Evolutionary conservation across 108 stramenopile species (phyloP), one percentile per base, ranked within the genome.

Genomic region (Pseudonitzschia multiseries): DNA sequence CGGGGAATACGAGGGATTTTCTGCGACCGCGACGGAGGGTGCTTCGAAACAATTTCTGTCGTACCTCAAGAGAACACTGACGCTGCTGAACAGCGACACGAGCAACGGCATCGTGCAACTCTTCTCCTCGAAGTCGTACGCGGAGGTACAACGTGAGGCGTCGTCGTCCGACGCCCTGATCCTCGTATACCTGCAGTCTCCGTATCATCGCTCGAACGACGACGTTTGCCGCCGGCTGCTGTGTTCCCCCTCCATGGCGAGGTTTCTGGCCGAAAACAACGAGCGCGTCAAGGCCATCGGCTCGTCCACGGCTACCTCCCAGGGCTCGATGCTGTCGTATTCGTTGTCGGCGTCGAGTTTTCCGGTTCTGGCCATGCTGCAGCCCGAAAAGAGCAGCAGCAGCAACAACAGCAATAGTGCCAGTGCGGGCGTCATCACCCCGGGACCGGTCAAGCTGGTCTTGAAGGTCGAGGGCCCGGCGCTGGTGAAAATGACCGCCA

Each of bases 151-250:
- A 75, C 68, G 77, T 52, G 61, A 84, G 79, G 72, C 77, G 43
- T 63, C 82, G 68, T n/a, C 83, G 66, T 61, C 59, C n/a, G 57
- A 77, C 42, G 78, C 89, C 1, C 65, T 91, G 57, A 44, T 94
- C 0, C 57, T 94, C 50, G 53, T 94, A 0, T 87, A 86, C 68
- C 72, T 94, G 48, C 89, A 94, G 66, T 80, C 85, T 44, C 93
- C 93, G 22, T 73, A 89, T 20, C 91, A 92, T 72, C 75, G 77
- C 9, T 51, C 80, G 28, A 77, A 76, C n/a, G 62, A 57, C 14
- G n/a, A 54, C 0, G 75, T 82, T 72, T 71, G 67, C 14, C 40
- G 76, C 33, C 32, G 56, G 40, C 33, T 77, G n/a, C 51, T 81
- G 33, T 43, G 72, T 1, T 69, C 69, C 27, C 70, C 76, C 26